Evolutionary conservation across 371 early-diverging fungal species (phyloP).

Genomic region (Mucor indicus): DNA sequence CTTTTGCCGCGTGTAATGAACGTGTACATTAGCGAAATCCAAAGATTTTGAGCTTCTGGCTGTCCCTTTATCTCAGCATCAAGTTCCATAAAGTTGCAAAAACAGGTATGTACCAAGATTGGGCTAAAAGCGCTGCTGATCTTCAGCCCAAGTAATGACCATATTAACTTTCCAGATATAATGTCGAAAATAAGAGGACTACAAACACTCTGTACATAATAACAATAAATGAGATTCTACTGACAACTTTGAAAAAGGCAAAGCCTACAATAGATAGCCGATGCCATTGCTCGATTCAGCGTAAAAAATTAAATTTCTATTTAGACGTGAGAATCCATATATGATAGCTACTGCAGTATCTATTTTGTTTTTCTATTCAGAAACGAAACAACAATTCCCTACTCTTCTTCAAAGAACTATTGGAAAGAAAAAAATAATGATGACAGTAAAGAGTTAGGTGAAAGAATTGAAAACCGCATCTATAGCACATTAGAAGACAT

Average conservation of each 20-base stretch:
- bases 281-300: conserved; percentile 2
- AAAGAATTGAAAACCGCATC: conserved; percentile 3
- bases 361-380: conserved; percentile 8
- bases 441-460: conserved; percentile 4
- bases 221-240: background rate
- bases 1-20: no score
- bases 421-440: conserved; percentile 3
- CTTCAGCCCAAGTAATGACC: conserved; percentile 5
- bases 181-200: background rate
- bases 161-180: conserved; percentile 3
- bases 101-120: background rate
- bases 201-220: conserved; percentile 1
- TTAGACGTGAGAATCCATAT: conserved; percentile 3
- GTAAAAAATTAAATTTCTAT: conserved; percentile 5
- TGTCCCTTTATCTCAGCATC: no score
- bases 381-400: conserved; percentile 4
- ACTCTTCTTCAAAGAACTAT: conserved; percentile 1
- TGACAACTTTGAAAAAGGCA: background rate
- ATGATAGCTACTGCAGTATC: conserved; percentile 2
- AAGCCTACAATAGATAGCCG: conserved; percentile 4
- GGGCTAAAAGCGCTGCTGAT: background rate
- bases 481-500: conserved; percentile 5
- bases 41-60: no score
- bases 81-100: conserved; percentile 1
- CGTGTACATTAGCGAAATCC: no score